Base-by-base conservation (phyloP, 148 eudicot genomes). In the Fagopyrum homotropicum region DNA sequence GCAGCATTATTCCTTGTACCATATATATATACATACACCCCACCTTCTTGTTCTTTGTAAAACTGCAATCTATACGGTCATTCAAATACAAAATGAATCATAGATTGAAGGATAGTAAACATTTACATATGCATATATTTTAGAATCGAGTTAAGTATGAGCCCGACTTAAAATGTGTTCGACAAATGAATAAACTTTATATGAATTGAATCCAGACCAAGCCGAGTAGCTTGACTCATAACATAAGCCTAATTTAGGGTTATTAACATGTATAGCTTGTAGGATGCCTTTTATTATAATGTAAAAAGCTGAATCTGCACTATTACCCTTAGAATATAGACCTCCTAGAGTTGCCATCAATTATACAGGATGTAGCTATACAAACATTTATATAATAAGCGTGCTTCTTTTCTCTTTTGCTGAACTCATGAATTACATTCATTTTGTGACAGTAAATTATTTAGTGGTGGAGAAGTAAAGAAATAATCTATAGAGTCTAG, bases 341-440 rank as follows among this genome's bases (percentile, higher is more conserved):
- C 30, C 61, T 56, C 29, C 29, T 56, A 56, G 61, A 56, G 61
- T 56, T 56, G 61, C 61, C 61, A 9, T 26, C 61, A 35, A 35
- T 35, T 35, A 49, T 49, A 49, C 52, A 49, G 12, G 9, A 49
- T 49, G 52, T 49, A 49, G 52, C 52, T 12, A 8, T 35, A 35
- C 40, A 35, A 35, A 35, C 40, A 35, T 35, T 0, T 35, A 4
- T 56, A 56, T 16, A 19, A 8, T 56, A 17, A 56, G 61, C 61
- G 61, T 56, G 61, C 61, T 56, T 19, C 61, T 56, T 56, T 17
- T 19, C 61, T 56, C 61, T 56, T 56, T 17, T n/a, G 26, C 61
- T 56, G 17, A 56, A 56, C 19, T 56, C 61, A 56, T 35, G 40
- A 35, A 56, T 56, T 56, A 8, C 61, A 17, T 56, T 56, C 61